Conservation (phyloP, 73 alveolate species). For the Paramecium tetraurelia region DNA sequence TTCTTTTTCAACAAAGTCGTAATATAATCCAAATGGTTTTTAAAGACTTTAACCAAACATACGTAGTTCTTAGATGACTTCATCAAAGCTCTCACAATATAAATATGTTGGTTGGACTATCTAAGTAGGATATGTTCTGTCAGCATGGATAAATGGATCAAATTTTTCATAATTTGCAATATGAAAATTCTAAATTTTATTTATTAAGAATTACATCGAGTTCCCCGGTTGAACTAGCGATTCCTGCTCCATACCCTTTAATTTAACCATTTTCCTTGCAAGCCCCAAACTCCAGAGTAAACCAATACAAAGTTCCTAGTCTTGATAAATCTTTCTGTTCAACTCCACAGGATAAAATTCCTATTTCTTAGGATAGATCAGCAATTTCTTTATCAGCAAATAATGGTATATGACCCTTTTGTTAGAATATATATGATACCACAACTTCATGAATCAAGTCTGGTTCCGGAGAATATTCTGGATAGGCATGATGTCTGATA, state of each 20-base stretch:
- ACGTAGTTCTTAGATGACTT: not conserved
- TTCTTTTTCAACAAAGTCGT: not conserved
- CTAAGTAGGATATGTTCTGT: not conserved
- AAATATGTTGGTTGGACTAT: slow-evolving; percentile 21
- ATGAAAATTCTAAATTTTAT: not conserved
- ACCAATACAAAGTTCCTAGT: slow-evolving; percentile 71
- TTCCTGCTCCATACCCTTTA: slow-evolving; percentile 78
- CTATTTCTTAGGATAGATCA: slow-evolving; percentile 75
- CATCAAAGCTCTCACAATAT: slow-evolving; percentile 19
- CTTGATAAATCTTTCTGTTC: slow-evolving; percentile 60
- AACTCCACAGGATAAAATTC: slow-evolving; percentile 73
- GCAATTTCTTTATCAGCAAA: slow-evolving; percentile 76
- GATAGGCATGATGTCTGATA: slow-evolving; percentile 71
- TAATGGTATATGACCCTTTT: slow-evolving; percentile 82
- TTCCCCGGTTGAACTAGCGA: slow-evolving; percentile 61
- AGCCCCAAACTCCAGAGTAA: slow-evolving; percentile 73
- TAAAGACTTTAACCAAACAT: slow-evolving; percentile 23
- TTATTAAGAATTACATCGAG: slow-evolving; percentile 11
- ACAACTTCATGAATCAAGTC: slow-evolving; percentile 68
- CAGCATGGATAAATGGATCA: slow-evolving; percentile 42
- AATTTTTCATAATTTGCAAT: slow-evolving; percentile 18
- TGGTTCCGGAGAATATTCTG: slow-evolving; percentile 72
- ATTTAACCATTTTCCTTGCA: slow-evolving; percentile 54
- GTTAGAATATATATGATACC: not conserved
- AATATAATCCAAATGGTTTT: slow-evolving; percentile 52